These are phyloP conservation scores for Hanseniaspora meyeri DNA, from an alignment of 805 yeast genomes.

Conservation along the genomic window DNA sequence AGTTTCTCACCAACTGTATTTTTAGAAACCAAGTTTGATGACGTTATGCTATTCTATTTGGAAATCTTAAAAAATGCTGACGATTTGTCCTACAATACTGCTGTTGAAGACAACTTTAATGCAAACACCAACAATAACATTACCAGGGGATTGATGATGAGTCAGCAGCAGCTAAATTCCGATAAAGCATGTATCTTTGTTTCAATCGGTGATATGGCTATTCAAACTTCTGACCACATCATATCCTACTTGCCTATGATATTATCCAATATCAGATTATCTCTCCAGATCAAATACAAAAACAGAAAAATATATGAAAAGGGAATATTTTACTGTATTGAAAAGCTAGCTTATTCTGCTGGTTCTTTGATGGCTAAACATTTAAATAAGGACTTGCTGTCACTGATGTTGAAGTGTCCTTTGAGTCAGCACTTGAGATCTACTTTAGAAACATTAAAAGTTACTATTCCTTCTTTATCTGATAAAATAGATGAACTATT, in stretches of 20 bases:
- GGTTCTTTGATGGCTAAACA: conserved; percentile 90
- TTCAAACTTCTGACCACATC: conserved; percentile 64
- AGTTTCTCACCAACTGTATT: conserved; percentile 62
- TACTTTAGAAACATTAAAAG: conserved; percentile 54
- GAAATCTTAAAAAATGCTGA: conserved; percentile 62
- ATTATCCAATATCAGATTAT: conserved; percentile 71
- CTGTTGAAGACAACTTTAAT: conserved; percentile 14
- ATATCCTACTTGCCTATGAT: conserved; percentile 80
- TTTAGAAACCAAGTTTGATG: conserved; percentile 68
- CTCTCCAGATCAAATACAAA: conserved; percentile 41
- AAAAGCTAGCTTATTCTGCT: conserved; percentile 73
- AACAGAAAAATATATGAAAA: conserved; percentile 64
- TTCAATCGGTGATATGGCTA: conserved; percentile 75
- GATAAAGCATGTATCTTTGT: conserved; percentile 67
- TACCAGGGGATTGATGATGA: conserved; percentile 8
- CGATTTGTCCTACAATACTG: conserved; percentile 17
- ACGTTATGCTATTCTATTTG: conserved; percentile 63
- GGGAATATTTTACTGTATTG: conserved; percentile 78
- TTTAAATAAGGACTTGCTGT: conserved; percentile 67
- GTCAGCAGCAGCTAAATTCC: conserved; percentile 13
- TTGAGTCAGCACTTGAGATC: conserved; percentile 72
- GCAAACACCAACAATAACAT: conserved; percentile 1
- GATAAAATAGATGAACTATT: conserved; percentile 59
- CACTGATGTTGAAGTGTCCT: conserved; percentile 68
- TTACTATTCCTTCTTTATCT: conserved; percentile 68